These are phyloP conservation scores for Blastosporella zonata DNA, from an alignment of 1,284 basidiomycete genomes.

Conservation along the genomic window DNA sequence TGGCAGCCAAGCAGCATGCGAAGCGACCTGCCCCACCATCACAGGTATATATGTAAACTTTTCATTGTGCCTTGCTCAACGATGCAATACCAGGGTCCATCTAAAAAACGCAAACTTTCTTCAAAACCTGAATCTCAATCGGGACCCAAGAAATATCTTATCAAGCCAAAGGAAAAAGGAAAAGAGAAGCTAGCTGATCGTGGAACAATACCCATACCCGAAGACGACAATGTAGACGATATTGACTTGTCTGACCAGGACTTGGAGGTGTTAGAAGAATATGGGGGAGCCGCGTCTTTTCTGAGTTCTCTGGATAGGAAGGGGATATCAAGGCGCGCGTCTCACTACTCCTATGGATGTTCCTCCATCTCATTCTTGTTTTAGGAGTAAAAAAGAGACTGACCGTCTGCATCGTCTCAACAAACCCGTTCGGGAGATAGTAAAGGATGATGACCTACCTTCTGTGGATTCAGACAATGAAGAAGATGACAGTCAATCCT, in stretches of 20 bases:
- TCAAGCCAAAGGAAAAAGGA: constrained; percentile 38
- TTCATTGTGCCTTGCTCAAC: neutral
- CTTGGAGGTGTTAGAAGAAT: constrained; percentile 55
- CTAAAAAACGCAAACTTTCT: constrained; percentile 47
- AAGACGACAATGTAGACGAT: constrained; percentile 40
- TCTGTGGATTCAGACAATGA: constrained; percentile 61
- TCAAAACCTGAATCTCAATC: constrained; percentile 20
- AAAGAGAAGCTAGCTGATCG: constrained; percentile 63
- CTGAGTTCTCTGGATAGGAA: constrained; percentile 61
- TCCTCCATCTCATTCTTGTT: constrained; percentile 1
- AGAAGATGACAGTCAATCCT: constrained; percentile 36
- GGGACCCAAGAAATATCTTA: constrained; percentile 25
- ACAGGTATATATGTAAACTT: constrained; percentile 26
- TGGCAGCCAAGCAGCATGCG: constrained; percentile 29
- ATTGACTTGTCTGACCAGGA: constrained; percentile 62
- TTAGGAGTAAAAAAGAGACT: constrained; percentile 78
- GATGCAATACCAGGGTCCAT: constrained; percentile 22
- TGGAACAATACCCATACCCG: constrained; percentile 62
- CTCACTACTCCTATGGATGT: neutral
- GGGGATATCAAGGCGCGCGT: constrained; percentile 64
- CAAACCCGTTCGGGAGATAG: constrained; percentile 51
- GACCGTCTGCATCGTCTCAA: constrained; percentile 58
- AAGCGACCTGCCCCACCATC: constrained; percentile 35
- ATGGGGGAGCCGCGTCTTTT: constrained; percentile 56
- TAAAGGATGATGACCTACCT: constrained; percentile 56